A percentile compares a stretch with the other conserved stretches of the same genome.
Conservation (phyloP, 768 basidiomycete genomes). For the Cystobasidium ongulense region DNA sequence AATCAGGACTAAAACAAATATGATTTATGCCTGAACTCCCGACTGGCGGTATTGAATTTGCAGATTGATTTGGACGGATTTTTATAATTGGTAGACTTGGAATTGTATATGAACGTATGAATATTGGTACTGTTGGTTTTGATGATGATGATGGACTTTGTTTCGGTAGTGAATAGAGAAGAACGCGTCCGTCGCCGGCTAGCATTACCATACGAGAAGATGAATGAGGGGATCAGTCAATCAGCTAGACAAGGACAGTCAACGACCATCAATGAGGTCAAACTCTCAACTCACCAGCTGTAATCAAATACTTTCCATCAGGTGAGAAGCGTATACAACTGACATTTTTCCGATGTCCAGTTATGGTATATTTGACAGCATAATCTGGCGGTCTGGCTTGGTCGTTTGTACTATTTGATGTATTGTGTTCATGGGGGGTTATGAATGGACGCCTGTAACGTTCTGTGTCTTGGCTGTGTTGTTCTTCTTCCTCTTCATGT, state of each 20-base stretch:
- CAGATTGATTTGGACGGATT: neutral
- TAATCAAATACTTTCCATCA: constrained; percentile 1
- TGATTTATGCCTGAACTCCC: constrained; percentile 11
- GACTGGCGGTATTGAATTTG: neutral
- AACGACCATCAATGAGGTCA: neutral
- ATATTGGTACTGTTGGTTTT: neutral
- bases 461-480: neutral
- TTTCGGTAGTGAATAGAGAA: neutral
- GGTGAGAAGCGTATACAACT: constrained; percentile 21
- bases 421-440: neutral
- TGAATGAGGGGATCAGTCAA: neutral
- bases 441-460: neutral
- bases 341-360: constrained; percentile 11
- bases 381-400: neutral
- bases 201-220: neutral
- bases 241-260: neutral
- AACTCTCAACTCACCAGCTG: constrained; percentile 10
- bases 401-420: neutral
- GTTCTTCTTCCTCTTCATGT: neutral
- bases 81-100: neutral
- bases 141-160: neutral
- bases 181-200: constrained; percentile 24
- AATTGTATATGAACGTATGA: neutral
- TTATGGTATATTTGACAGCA: neutral
- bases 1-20: neutral